Base-by-base conservation (phyloP, 2,329 filamentous ascomycete genomes). In the Fusarium heterosporum region DNA sequence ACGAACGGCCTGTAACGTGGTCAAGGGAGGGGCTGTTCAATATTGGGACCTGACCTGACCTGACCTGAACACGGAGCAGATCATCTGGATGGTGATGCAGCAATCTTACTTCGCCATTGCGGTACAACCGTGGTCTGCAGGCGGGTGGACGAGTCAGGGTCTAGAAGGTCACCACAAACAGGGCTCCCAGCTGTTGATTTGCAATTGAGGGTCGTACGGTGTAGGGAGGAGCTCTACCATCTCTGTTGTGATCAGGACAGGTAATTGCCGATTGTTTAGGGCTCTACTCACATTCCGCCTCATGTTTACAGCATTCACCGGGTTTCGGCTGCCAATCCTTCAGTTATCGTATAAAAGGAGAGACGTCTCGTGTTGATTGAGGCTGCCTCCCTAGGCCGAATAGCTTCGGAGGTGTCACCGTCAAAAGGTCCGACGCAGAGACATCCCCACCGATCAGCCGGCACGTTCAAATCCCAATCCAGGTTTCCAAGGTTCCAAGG, bases 371-470 rank as follows among this genome's bases (percentile, higher is more conserved):
- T 17, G 17, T 39, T 39, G 14, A 19, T 39, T 11, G 22, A 43
- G 40, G 40, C 14, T 28, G 25, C 38, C 38, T 39, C 5, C 10
- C 41, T 29, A 42, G 32, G 40, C 57, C 61, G 57, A 64, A 64
- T 40, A 47, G 38, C 38, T 43, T 64, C 57, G 61, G 58, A 55
- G 41, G 45, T 51, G 45, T 14, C 36, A 40, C 36, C 41, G 50
- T 53, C 60, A 63, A 46, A 55, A 45, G 42, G 50, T 48, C 52
- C 41, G 61, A 69, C 45, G 57, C 53, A 58, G 55, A 55, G 51
- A 49, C 52, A 55, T 61, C 63, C 65, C 64, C 66, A 67, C 67
- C 52, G 59, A 70, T 70, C 67, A 65, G 51, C 61, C 51, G 40
- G 54, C 30, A 61, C 45, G 43, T 52, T 54, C 19, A 53, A 28